phyloP scores from a whole-genome alignment of 1,139 yeast genomes.

The Tardiomyces blankii region DNA sequence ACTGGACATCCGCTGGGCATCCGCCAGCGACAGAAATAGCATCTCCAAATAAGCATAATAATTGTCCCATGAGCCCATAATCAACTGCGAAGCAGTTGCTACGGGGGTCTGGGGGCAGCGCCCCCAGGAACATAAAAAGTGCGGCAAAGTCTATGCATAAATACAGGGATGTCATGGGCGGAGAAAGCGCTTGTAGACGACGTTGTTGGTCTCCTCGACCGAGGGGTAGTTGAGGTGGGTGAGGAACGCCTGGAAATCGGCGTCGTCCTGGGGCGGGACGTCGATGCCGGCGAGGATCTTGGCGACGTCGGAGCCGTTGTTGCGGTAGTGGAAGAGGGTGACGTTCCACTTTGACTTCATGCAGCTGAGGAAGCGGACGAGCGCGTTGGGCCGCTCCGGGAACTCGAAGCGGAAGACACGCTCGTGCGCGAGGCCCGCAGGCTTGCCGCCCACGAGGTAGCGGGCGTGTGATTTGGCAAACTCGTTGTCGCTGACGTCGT shows the following conservation, averaged over 20 bases:
- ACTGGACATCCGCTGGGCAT: too few species aligned
- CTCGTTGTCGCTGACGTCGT: slow-evolving; percentile 84
- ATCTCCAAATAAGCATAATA: too few species aligned
- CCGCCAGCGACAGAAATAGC: too few species aligned
- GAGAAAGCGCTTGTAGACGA: slow-evolving; percentile 70
- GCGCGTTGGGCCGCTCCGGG: slow-evolving; percentile 96
- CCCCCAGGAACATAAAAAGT: too few species aligned
- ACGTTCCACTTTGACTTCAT: slow-evolving; percentile 80
- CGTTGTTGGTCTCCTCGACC: slow-evolving; percentile 73
- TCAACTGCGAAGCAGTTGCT: too few species aligned
- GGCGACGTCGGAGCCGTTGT: slow-evolving; percentile 92
- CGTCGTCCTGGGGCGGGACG: slow-evolving; percentile 63
- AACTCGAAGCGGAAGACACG: slow-evolving; percentile 77
- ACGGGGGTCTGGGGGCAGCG: too few species aligned
- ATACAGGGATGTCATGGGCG: neutral
- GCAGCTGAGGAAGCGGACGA: slow-evolving; percentile 63
- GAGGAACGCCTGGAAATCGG: slow-evolving; percentile 56
- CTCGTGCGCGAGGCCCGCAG: slow-evolving; percentile 50
- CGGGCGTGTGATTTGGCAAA: slow-evolving; percentile 95
- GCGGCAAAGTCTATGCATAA: neutral
- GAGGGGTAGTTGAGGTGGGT: slow-evolving; percentile 63
- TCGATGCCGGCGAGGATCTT: slow-evolving; percentile 83
- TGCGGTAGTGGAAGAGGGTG: slow-evolving; percentile 89
- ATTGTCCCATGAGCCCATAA: too few species aligned
- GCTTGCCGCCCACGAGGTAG: slow-evolving; percentile 87